Conservation (phyloP, 1,139 yeast species). For the Blastobotrys buckinghamii region DNA sequence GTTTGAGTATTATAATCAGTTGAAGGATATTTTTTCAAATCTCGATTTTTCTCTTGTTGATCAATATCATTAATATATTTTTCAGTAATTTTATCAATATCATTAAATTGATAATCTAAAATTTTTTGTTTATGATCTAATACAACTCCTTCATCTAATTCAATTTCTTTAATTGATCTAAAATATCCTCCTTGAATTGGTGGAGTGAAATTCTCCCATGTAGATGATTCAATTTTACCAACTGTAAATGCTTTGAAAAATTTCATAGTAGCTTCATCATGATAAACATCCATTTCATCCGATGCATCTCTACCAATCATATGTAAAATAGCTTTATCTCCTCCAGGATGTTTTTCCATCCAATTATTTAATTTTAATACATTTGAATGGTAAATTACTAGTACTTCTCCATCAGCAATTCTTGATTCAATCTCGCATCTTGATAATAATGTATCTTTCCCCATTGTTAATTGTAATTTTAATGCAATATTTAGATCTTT, state of each 20-base stretch:
- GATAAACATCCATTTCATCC: conserved; percentile 82
- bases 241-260: conserved; percentile 52
- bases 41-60: conserved; percentile 46
- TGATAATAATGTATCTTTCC: conserved; percentile 14
- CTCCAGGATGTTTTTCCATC: conserved; percentile 80
- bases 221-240: conserved; percentile 43
- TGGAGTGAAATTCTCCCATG: conserved; percentile 73
- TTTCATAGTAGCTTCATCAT: conserved; percentile 50
- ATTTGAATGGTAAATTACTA: conserved; percentile 56
- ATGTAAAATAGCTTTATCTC: conserved; percentile 76
- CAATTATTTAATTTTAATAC: conserved; percentile 66
- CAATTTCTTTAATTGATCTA: conserved; percentile 26
- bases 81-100: conserved; percentile 22
- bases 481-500: too few relatives aligned
- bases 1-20: conserved; percentile 65
- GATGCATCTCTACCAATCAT: conserved; percentile 88
- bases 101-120: background rate
- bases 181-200: conserved; percentile 83
- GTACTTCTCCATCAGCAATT: conserved; percentile 61
- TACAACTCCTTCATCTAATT: conserved; percentile 22
- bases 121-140: conserved; percentile 4
- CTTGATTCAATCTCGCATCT: conserved; percentile 40
- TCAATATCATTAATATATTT: conserved; percentile 53
- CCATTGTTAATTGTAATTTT: too few relatives aligned
- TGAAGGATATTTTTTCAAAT: conserved; percentile 51